Base-by-base conservation (phyloP, 257 asterid genomes). In the Perilla frutescens region DNA sequence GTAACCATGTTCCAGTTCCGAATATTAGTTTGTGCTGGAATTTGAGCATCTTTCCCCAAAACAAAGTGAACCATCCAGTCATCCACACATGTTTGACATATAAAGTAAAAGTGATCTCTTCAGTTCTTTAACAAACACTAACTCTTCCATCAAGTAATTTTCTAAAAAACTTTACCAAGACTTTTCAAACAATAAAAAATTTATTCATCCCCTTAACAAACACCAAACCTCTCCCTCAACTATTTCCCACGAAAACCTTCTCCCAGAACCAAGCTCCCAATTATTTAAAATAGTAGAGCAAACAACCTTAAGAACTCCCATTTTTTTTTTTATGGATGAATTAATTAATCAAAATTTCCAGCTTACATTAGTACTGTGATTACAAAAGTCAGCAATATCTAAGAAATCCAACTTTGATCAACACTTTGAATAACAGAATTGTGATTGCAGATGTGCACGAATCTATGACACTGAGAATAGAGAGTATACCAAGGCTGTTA, bases 401-500 rank as follows among this genome's bases (percentile, higher is more conserved):
- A 68, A 48, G 31, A 44, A 75, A 75, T 9, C 36, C 49, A 40
- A 14, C 39, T 62, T 43, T 37, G 11, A 7, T 47, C 48, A 55
- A 70, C 40, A 48, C 43, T 53, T 40, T 56, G 15, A 20, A 71
- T 4, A 66, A 61, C 76, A 72, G 63, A 64, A 45, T 47, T 31
- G 62, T 66, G 60, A 61, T 61, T 53, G 14, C 20, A 54, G 43
- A 62, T 20, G 56, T 60, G 69, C 58, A 62, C 71, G 70, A 59
- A 57, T 41, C 58, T 32, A 70, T 41, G 43, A 56, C 71, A 74
- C 71, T 54, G 51, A 68, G 49, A 77, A 78, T 32, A 66, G 70
- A 71, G 60, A 66, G 71, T 80, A 73, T 80, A 91, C 96, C 83
- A 74, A 84, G 85, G 89, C 92, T 58, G 85, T 91, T 81, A 89